Evolutionary conservation across 257 asterid species (phyloP).

Genomic region (Lycium barbarum): DNA sequence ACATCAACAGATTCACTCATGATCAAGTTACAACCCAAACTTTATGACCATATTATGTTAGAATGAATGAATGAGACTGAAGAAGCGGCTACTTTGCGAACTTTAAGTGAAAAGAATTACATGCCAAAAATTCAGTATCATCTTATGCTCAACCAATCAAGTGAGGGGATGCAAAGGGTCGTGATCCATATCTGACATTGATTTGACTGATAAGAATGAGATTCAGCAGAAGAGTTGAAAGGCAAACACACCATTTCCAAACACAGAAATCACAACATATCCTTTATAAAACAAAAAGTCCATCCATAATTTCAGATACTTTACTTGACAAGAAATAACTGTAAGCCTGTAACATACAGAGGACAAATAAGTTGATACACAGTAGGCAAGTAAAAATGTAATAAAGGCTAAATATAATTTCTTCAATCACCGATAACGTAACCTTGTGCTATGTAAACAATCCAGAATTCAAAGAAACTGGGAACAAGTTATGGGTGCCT

Average conservation of each 20-base stretch:
- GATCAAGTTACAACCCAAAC: slow-evolving; percentile 1
- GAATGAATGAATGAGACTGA: neutral
- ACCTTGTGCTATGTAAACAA: slow-evolving; percentile 15
- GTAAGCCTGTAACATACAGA: neutral
- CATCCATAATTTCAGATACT: neutral
- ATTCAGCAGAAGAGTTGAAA: neutral
- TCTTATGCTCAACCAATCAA: neutral
- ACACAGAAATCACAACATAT: slow-evolving; percentile 14
- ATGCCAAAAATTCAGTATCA: neutral
- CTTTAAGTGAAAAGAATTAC: neutral
- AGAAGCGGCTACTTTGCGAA: neutral
- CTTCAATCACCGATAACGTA: neutral
- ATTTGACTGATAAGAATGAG: slow-evolving; percentile 12
- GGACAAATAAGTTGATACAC: neutral
- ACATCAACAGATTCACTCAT: neutral
- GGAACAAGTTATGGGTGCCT: neutral
- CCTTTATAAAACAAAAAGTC: neutral
- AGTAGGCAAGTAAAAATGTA: neutral
- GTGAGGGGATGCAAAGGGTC: neutral
- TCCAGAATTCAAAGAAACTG: neutral
- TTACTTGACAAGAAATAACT: neutral
- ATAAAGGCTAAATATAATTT: neutral
- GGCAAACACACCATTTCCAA: neutral
- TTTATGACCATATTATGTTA: neutral
- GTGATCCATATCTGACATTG: neutral